Evolutionary conservation across 1,139 yeast genomes (phyloP).

Genomic region (Saccharomyces hybrid): DNA sequence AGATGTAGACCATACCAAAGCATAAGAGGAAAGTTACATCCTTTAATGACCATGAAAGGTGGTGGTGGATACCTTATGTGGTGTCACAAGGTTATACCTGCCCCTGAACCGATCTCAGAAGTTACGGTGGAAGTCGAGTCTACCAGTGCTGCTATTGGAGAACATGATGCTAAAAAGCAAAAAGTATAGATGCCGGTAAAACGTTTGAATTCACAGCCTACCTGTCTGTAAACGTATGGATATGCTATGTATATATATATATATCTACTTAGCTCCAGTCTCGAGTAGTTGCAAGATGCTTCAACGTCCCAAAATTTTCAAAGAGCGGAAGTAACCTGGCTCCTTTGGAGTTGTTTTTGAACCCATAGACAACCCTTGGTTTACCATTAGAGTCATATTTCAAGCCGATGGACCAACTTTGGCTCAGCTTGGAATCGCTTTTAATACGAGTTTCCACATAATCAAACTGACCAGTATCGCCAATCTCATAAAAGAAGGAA

Average conservation of each 20-base stretch:
- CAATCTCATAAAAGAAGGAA: conserved; percentile 41
- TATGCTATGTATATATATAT: background rate
- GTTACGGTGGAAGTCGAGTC: conserved; percentile 4
- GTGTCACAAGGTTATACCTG: conserved; percentile 76
- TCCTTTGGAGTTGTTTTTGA: conserved; percentile 6
- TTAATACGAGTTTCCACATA: conserved; percentile 14
- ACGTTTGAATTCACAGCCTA: background rate
- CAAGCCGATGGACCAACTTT: conserved; percentile 27
- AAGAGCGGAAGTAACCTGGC: background rate
- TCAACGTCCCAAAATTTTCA: background rate
- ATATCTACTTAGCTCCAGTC: background rate
- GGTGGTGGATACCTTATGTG: conserved; percentile 84
- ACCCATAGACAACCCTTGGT: conserved; percentile 34
- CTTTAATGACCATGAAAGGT: conserved; percentile 87
- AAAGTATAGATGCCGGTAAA: background rate
- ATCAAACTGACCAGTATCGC: conserved; percentile 31
- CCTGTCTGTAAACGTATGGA: background rate
- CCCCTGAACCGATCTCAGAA: conserved; percentile 40
- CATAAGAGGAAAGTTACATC: conserved; percentile 89
- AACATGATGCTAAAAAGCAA: conserved; percentile 7
- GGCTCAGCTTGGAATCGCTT: conserved; percentile 1
- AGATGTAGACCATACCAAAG: conserved; percentile 85
- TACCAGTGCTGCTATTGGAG: background rate
- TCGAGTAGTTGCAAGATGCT: background rate
- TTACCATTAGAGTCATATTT: conserved; percentile 31